phyloP scores from a whole-genome alignment of 2,329 filamentous ascomycete species.

The Pseudogymnoascus sp. region DNA sequence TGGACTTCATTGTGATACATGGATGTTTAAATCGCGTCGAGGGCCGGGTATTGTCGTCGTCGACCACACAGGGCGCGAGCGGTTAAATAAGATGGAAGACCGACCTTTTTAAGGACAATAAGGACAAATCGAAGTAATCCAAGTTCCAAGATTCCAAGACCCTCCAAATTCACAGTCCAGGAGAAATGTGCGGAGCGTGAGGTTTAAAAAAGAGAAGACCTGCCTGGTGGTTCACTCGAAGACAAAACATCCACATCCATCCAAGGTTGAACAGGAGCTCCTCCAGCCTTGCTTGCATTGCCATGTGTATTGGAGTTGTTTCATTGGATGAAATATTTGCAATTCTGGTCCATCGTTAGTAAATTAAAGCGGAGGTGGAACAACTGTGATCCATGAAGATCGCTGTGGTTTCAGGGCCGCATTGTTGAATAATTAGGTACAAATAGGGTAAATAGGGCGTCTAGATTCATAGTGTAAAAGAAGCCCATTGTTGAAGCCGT shows the following conservation, averaged over 20 bases:
- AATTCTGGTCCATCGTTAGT: not conserved
- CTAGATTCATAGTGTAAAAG: not conserved
- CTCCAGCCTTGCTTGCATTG: not conserved
- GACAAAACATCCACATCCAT: not conserved
- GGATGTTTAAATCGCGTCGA: not conserved
- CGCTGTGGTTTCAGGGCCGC: not conserved
- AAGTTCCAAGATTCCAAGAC: not conserved
- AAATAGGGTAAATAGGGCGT: not conserved
- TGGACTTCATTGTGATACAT: not conserved
- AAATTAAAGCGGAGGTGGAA: conserved; percentile 2
- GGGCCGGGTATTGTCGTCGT: not conserved
- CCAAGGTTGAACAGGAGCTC: not conserved
- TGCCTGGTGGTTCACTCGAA: not conserved
- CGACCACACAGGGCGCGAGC: not conserved
- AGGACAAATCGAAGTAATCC: not conserved
- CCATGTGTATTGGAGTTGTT: not conserved
- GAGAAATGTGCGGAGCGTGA: not conserved
- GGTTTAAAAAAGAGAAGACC: not conserved
- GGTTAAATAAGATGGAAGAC: not conserved
- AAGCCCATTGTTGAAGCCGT: not conserved
- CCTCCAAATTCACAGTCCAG: not conserved
- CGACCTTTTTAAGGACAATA: not conserved
- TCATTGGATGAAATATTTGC: not conserved
- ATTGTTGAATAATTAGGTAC: not conserved
- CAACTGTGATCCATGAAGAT: not conserved